Base-by-base conservation (phyloP, 1,139 yeast genomes). In the Candida sp. region DNA sequence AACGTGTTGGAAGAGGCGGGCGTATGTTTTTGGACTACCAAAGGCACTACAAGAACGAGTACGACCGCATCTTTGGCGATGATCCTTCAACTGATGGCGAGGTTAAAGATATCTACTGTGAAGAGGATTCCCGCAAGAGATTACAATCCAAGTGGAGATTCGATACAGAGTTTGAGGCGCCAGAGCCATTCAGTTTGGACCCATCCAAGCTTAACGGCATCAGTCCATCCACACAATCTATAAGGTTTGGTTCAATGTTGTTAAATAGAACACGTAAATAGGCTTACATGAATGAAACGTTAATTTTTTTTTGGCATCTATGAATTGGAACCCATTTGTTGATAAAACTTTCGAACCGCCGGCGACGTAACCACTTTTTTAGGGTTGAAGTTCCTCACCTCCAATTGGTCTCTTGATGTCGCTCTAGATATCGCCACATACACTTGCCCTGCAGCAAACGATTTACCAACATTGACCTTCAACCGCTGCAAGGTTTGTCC, bases 371-470 rank as follows among this genome's bases (percentile, higher is more conserved):
- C 73, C 5, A 90, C 86, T 58, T 81, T 84, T 1, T 65, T 60
- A 39, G 77, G 78, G 51, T 81, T 76, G 64, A 92, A 92, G 58
- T 90, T 87, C 48, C 84, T 65, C 1, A 92, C 90, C 60, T 90
- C 96, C 40, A 92, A 71, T 0, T 96, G 96, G 2, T 83, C 83
- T 61, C 96, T 75, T 5, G 88, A 82, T 0, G 86, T 88, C 1
- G 97, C 98, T 65, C 98, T 80, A 1, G 96, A 88, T 35, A 93
- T 73, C 0, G 98, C 98, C 31, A 93, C 98, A 66, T 94, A 94
- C 0, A 97, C 96, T 67, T 94, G 99, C 0, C 99, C 99, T 55
- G 85, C 88, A 63, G 93, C 99, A 68, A 94, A 94, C 7, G 23
- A n/a, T 34, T 34, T 34, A 5, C 38, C 23, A 22, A 34, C 23